phyloP scores from a whole-genome alignment of 768 basidiomycete genomes.

The Boletus barrowsii region DNA sequence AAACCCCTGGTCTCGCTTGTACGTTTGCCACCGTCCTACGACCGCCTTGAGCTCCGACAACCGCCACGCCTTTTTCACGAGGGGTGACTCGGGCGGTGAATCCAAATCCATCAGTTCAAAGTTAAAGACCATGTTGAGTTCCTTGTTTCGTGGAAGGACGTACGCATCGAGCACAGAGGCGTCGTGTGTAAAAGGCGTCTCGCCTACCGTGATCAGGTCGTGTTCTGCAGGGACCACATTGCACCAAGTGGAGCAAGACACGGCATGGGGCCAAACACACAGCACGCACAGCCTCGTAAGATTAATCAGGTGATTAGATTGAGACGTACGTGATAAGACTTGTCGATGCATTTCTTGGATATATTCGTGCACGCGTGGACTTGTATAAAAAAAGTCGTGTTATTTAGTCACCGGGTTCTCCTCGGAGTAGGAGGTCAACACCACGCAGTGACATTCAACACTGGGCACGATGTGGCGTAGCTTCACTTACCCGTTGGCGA shows the following conservation, averaged over 20 bases:
- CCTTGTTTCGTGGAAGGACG: constrained; percentile 53
- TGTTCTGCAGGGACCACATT: constrained; percentile 36
- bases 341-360: constrained; percentile 62
- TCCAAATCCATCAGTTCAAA: constrained; percentile 65
- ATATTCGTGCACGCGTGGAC: constrained; percentile 65
- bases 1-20: constrained; percentile 54
- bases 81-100: constrained; percentile 39
- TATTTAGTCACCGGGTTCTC: background rate
- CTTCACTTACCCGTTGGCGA: constrained; percentile 54
- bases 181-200: constrained; percentile 57
- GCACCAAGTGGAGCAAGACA: constrained; percentile 1
- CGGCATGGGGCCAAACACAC: background rate
- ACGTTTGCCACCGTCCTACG: constrained; percentile 52
- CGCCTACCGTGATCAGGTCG: constrained; percentile 64
- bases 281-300: background rate
- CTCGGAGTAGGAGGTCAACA: constrained; percentile 2
- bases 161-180: constrained; percentile 51
- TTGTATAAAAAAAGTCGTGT: constrained; percentile 20
- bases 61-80: constrained; percentile 47
- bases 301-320: constrained; percentile 16
- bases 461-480: constrained; percentile 6
- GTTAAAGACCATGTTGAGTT: constrained; percentile 64
- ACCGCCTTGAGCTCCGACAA: constrained; percentile 50
- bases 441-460: background rate
- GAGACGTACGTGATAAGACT: constrained; percentile 54